Evolutionary conservation across 495 filamentous ascomycete species (phyloP), one percentile per base, ranked within the genome.

Genomic region (Trichoderma reesei): DNA sequence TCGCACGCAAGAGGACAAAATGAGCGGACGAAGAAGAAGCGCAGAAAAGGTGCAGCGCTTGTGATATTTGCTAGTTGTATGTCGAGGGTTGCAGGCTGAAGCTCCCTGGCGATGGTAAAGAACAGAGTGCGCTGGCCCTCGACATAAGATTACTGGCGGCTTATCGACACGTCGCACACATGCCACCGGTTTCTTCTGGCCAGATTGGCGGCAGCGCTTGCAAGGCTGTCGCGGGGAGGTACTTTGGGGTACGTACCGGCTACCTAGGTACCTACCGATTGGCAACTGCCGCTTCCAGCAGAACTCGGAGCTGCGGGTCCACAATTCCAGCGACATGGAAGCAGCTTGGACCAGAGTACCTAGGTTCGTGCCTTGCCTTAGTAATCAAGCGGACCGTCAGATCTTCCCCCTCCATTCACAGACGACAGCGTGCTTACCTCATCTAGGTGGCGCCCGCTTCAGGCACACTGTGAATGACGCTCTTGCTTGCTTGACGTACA

Each of bases 391-490:
- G 51, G 51, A 20, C 51, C 51, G 51, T 33, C 18, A 14, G 9
- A 33, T 56, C 51, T 56, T 56, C 51, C 51, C 33, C 51, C 4
- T 26, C 26, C 26, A 26, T 26, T 26, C 26, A 26, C 26, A 26
- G 26, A 26, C 26, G 31, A 36, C 51, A 9, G 48, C 51, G 26
- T 56, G 51, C 26, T 34, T 56, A 34, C 20, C 16, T 56, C 20
- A 56, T 13, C 51, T 1, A 34, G 10, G 51, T 56, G 51, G 51
- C 51, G 51, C 48, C 48, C 48, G 48, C 51, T 56, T 56, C 51
- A 56, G 51, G 51, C 51, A 56, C 51, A 56, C 51, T 56, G 51
- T 56, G 51, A 56, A 56, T 56, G 51, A 56, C 51, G 51, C 51
- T 56, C 11, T 39, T 26, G 26, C 26, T 26, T 26, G 26, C 26